A percentile compares a stretch with the other conserved stretches of the same genome.
Evolutionary conservation across 495 filamentous ascomycete genomes (phyloP).

Genomic region (Rostrohypoxylon terebratum): DNA sequence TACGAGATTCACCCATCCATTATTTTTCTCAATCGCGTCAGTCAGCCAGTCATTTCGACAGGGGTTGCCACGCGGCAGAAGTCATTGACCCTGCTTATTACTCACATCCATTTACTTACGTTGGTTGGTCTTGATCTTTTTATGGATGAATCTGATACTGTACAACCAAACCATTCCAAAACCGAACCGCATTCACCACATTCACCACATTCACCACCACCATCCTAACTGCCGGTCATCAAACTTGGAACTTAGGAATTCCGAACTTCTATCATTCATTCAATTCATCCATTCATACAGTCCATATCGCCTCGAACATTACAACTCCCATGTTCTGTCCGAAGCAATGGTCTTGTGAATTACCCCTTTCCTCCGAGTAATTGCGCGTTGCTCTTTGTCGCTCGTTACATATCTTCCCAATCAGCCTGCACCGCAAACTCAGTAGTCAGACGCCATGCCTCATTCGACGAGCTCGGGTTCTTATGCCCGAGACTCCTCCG

Average conservation of each 20-base stretch:
- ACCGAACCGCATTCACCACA: slow-evolving; percentile 2
- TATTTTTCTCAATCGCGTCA: slow-evolving; percentile 44
- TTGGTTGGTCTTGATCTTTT: slow-evolving; percentile 18
- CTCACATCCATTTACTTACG: slow-evolving; percentile 16
- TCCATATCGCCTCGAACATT: slow-evolving; percentile 19
- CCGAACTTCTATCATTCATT: background rate
- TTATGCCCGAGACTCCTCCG: slow-evolving; percentile 46
- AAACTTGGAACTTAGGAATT: slow-evolving; percentile 3
- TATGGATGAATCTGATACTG: slow-evolving; percentile 35
- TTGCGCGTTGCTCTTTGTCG: slow-evolving; percentile 44
- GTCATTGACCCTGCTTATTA: slow-evolving; percentile 35
- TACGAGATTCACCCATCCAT: slow-evolving; percentile 31
- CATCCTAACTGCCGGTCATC: slow-evolving; percentile 23
- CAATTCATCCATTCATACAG: background rate
- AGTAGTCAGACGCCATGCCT: slow-evolving; percentile 50
- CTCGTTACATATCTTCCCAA: slow-evolving; percentile 45
- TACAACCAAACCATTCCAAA: slow-evolving; percentile 24
- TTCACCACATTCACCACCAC: no score
- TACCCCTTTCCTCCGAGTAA: slow-evolving; percentile 24
- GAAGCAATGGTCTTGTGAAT: slow-evolving; percentile 46
- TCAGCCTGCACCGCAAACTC: slow-evolving; percentile 43
- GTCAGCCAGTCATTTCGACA: slow-evolving; percentile 44
- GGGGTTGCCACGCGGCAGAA: slow-evolving; percentile 47
- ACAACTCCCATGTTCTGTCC: slow-evolving; percentile 1
- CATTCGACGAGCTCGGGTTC: slow-evolving; percentile 54